Percentiles rank a stretch among this genome's conserved stretches.
Conservation (phyloP, 495 filamentous ascomycete genomes). For the Filosporella fistucella region DNA sequence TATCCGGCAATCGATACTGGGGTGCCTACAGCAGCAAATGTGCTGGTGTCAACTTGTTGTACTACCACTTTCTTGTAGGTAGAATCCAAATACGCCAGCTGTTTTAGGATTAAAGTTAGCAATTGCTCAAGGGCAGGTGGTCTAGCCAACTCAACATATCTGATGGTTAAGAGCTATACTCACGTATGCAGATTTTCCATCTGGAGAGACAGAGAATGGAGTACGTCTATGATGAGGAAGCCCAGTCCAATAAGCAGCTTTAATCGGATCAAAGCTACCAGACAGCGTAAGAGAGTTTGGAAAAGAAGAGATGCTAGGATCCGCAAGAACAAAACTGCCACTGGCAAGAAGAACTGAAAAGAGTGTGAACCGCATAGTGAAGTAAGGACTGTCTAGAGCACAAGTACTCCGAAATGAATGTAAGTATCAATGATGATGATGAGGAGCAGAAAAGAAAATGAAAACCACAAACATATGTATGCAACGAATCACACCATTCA, state of each 20-base stretch:
- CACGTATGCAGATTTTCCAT: constrained; percentile 48
- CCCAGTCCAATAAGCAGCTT: constrained; percentile 47
- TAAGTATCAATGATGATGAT: no score
- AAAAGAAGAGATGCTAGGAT: constrained; percentile 9
- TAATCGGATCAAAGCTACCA: constrained; percentile 42
- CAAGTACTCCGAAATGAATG: constrained; percentile 7
- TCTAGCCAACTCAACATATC: no score
- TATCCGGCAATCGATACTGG: constrained; percentile 38
- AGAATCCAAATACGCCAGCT: constrained; percentile 44
- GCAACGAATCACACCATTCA: no score
- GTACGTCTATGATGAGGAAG: constrained; percentile 49
- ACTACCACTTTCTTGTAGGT: constrained; percentile 44
- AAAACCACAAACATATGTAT: no score
- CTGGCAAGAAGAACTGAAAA: constrained; percentile 10
- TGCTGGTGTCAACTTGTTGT: constrained; percentile 38
- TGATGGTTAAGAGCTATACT: no score
- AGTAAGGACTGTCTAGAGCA: constrained; percentile 9
- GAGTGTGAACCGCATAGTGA: constrained; percentile 8
- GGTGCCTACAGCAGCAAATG: constrained; percentile 42
- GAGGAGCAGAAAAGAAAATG: no score
- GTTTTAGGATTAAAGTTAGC: no score
- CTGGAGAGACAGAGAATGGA: constrained; percentile 46
- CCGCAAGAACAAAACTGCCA: constrained; percentile 3
- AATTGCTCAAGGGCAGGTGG: no score
- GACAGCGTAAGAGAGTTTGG: constrained; percentile 35